phyloP scores from a whole-genome alignment of 2,329 filamentous ascomycete genomes.

The Talaromyces sp. region DNA sequence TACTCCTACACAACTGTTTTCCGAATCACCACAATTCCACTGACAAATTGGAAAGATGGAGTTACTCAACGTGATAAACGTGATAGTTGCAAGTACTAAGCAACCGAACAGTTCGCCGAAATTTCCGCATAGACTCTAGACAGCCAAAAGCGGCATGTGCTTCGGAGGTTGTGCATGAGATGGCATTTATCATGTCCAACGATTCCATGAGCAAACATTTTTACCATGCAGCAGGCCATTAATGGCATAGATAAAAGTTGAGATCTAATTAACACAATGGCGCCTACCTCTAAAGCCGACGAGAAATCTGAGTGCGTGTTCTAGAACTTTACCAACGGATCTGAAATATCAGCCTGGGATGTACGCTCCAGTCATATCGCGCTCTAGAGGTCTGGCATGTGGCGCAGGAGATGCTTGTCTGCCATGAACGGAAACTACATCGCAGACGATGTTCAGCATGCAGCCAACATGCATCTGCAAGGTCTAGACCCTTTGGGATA shows the following conservation, averaged over 20 bases:
- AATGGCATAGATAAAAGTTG: too few relatives aligned
- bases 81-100: too few relatives aligned
- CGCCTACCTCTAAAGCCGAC: background rate
- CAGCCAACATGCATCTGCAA: background rate
- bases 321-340: background rate
- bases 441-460: slow-evolving; percentile 3
- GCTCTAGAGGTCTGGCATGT: background rate
- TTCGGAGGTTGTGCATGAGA: background rate
- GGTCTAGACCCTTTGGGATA: background rate
- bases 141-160: background rate
- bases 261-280: too few relatives aligned
- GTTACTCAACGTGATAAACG: too few relatives aligned
- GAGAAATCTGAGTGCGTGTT: background rate
- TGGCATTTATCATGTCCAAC: too few relatives aligned
- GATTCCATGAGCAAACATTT: too few relatives aligned
- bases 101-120: background rate
- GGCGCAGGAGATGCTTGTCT: background rate
- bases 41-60: too few relatives aligned
- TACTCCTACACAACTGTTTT: background rate
- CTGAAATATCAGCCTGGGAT: background rate
- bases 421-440: slow-evolving; percentile 8
- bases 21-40: too few relatives aligned
- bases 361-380: background rate
- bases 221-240: too few relatives aligned
- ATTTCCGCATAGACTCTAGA: background rate